These are phyloP conservation scores for Colletotrichum higginsianum DNA, from an alignment of 2,329 filamentous ascomycete genomes.

Conservation along the genomic window DNA sequence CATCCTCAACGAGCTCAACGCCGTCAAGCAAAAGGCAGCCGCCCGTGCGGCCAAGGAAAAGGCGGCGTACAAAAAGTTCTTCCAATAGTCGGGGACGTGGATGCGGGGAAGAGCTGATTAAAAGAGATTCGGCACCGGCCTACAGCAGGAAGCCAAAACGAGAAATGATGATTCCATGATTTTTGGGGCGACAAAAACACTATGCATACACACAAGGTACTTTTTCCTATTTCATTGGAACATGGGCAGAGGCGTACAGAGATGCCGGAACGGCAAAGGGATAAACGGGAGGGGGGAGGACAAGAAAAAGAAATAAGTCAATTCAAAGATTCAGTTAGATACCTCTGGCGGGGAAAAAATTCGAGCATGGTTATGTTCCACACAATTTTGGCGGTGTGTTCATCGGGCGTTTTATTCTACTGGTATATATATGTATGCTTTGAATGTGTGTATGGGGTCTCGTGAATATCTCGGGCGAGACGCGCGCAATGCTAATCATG, in stretches of 20 bases:
- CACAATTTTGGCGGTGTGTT: background rate
- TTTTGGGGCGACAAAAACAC: conserved; percentile 23
- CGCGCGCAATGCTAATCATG: conserved; percentile 31
- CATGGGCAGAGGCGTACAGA: conserved; percentile 30
- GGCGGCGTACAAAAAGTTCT: conserved; percentile 94
- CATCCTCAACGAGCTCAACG: conserved; percentile 80
- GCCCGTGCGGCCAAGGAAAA: conserved; percentile 89
- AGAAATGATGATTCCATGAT: conserved; percentile 19
- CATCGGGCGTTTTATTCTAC: conserved; percentile 5
- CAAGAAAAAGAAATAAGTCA: conserved; percentile 1
- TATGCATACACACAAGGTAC: background rate
- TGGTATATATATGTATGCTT: background rate
- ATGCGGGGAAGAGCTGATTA: background rate
- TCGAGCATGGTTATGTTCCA: conserved; percentile 30
- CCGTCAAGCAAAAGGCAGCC: conserved; percentile 82
- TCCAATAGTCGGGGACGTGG: conserved; percentile 61
- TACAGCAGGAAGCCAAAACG: conserved; percentile 1
- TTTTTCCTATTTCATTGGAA: conserved; percentile 19
- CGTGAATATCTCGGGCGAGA: conserved; percentile 3
- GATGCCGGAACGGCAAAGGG: conserved; percentile 5
- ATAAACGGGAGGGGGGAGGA: background rate
- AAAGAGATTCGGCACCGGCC: background rate
- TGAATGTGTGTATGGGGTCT: background rate
- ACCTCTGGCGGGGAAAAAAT: conserved; percentile 15
- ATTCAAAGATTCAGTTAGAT: conserved; percentile 29